These are phyloP conservation scores for Saccharum spontaneum DNA, from an alignment of 176 grass and related monocot species.

Conservation along the genomic window DNA sequence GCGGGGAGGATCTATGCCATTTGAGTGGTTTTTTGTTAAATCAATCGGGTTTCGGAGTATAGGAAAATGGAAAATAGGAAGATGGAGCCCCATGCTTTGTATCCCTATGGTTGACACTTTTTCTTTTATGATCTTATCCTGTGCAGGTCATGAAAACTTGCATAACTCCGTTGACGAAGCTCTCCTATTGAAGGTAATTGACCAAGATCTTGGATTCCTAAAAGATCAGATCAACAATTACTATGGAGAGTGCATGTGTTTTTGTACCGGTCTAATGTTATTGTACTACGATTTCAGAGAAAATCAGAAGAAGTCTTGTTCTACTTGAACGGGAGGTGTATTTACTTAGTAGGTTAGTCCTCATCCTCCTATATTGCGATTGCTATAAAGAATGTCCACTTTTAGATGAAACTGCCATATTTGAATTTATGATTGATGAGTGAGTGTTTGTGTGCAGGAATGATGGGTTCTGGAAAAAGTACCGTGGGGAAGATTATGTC, in stretches of 20 bases:
- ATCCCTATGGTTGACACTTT: slow-evolving; percentile 27
- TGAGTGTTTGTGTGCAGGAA: slow-evolving; percentile 51
- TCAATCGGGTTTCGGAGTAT: background rate
- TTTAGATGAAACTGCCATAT: background rate
- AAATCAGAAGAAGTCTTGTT: slow-evolving; percentile 88
- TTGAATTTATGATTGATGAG: slow-evolving; percentile 24
- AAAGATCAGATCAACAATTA: background rate
- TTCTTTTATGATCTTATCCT: slow-evolving; percentile 14
- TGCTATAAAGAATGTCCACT: slow-evolving; percentile 7
- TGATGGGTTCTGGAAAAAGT: slow-evolving; percentile 99
- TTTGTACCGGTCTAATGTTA: slow-evolving; percentile 13
- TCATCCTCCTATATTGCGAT: background rate
- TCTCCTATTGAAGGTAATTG: slow-evolving; percentile 67
- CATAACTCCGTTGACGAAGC: slow-evolving; percentile 80
- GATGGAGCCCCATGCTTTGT: background rate
- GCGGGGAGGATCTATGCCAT: background rate
- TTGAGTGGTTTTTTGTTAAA: background rate
- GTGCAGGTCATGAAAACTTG: slow-evolving; percentile 58
- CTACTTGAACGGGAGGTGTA: slow-evolving; percentile 75
- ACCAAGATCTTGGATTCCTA: background rate
- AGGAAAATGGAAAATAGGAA: background rate
- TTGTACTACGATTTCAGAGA: slow-evolving; percentile 72
- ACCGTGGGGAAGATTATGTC: slow-evolving; percentile 93
- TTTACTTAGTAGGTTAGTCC: slow-evolving; percentile 96
- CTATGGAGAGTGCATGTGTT: background rate